Evolutionary conservation across 352 stramenopile species (phyloP).

Genomic region (Pythium grandisporangium): DNA sequence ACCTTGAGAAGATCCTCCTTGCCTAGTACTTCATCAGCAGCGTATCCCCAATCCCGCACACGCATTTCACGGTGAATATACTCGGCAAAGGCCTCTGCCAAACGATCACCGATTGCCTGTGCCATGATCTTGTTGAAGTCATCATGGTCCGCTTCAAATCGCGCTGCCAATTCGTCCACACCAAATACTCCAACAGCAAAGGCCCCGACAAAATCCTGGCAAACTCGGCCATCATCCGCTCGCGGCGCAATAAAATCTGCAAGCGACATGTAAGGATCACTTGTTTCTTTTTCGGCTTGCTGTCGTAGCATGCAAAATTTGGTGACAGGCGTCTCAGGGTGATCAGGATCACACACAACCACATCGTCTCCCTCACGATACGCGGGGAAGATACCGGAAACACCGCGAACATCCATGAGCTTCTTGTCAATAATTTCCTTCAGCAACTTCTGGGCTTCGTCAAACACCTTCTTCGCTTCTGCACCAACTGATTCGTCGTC

Average conservation of each 20-base stretch:
- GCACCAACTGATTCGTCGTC: conserved; percentile 91
- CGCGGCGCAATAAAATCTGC: conserved; percentile 92
- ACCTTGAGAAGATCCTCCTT: conserved; percentile 95
- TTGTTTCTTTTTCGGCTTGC: conserved; percentile 95
- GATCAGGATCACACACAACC: conserved; percentile 88
- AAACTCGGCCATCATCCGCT: background rate
- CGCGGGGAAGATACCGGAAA: conserved; percentile 94
- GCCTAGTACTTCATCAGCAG: conserved; percentile 83
- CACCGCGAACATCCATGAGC: conserved; percentile 84
- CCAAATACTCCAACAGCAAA: conserved; percentile 96
- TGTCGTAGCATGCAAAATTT: conserved; percentile 97
- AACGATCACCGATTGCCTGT: conserved; percentile 67
- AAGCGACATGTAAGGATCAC: conserved; percentile 92
- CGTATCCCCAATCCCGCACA: conserved; percentile 94
- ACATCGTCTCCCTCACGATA: conserved; percentile 93
- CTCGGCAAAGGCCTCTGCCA: conserved; percentile 92
- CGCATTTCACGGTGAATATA: conserved; percentile 95
- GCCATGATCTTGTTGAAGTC: conserved; percentile 99
- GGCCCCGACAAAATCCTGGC: conserved; percentile 89
- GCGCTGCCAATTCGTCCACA: conserved; percentile 87
- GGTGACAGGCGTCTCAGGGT: conserved; percentile 47
- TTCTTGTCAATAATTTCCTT: conserved; percentile 93
- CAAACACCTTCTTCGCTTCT: conserved; percentile 96
- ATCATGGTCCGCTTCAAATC: conserved; percentile 93
- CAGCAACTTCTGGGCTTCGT: conserved; percentile 93